Percentiles rank a stretch among this genome's conserved stretches.
Evolutionary conservation across 129 eudicot genomes (phyloP).

Genomic region (Chrysanthemum seticuspe): DNA sequence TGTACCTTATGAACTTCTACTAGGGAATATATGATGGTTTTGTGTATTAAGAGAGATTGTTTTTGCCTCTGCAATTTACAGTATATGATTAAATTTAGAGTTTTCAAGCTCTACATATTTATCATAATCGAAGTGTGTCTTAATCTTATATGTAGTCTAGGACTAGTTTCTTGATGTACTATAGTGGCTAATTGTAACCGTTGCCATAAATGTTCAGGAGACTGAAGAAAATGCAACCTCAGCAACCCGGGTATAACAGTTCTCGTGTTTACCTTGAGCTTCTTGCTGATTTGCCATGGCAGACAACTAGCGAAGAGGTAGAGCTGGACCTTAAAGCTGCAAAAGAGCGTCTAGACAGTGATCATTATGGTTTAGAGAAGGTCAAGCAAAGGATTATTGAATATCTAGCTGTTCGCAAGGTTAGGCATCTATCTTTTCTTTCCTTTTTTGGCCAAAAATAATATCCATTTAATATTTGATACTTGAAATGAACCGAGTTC

Average conservation of each 20-base stretch:
- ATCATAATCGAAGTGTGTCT: slow-evolving; percentile 3
- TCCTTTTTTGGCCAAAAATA: too few relatives aligned
- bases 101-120: background rate
- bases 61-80: too few relatives aligned
- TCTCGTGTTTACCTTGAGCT: slow-evolving; percentile 3
- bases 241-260: background rate
- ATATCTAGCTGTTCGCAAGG: too few relatives aligned
- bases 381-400: too few relatives aligned
- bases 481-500: too few relatives aligned
- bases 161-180: background rate
- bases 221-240: slow-evolving; percentile 98
- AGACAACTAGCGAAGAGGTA: too few relatives aligned
- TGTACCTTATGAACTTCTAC: slow-evolving; percentile 15
- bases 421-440: too few relatives aligned
- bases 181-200: background rate
- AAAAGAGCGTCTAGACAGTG: too few relatives aligned
- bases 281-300: too few relatives aligned
- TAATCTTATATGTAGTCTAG: background rate
- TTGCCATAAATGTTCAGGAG: slow-evolving; percentile 56
- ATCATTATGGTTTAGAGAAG: slow-evolving; percentile 13
- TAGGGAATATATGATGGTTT: too few relatives aligned
- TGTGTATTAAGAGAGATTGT: too few relatives aligned
- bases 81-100: background rate
- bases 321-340: background rate
- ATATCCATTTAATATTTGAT: too few relatives aligned